Conservation (phyloP, 2,329 filamentous ascomycete genomes). For the Xylaria arbuscula region DNA sequence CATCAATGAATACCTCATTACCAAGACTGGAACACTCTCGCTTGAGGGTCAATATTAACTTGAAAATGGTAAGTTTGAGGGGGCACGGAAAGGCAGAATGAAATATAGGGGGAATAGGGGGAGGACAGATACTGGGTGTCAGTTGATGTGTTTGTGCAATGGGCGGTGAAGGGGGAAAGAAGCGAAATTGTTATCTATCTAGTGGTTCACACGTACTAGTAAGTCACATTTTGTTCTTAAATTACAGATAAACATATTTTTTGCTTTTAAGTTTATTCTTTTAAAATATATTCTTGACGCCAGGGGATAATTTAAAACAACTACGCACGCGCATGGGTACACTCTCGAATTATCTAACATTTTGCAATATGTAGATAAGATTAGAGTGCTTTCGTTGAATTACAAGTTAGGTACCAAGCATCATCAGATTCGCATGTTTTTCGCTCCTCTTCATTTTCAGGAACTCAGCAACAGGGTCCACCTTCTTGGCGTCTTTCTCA, state of each 20-base stretch:
- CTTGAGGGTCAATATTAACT: slow-evolving; percentile 53
- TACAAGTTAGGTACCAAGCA: slow-evolving; percentile 15
- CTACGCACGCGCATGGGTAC: neutral
- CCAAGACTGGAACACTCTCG: slow-evolving; percentile 59
- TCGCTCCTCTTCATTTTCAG: slow-evolving; percentile 29
- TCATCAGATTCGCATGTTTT: slow-evolving; percentile 32
- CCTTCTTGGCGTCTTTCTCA: neutral
- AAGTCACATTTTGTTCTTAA: neutral
- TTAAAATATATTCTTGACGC: neutral
- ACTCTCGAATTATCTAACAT: neutral
- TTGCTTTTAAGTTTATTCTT: neutral
- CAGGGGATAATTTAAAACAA: neutral
- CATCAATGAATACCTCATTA: slow-evolving; percentile 59
- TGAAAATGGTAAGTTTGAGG: neutral
- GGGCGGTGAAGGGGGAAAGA: neutral
- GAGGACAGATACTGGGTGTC: neutral
- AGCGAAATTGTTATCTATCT: neutral
- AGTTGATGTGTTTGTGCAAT: neutral
- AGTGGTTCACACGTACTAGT: neutral
- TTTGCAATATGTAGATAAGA: neutral
- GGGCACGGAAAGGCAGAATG: neutral
- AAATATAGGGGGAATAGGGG: neutral
- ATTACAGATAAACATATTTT: neutral
- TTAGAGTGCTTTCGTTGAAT: neutral
- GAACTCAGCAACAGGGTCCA: slow-evolving; percentile 20